Base-by-base conservation (phyloP, 176 grass and related monocot genomes). In the Rhynchospora breviuscula region DNA sequence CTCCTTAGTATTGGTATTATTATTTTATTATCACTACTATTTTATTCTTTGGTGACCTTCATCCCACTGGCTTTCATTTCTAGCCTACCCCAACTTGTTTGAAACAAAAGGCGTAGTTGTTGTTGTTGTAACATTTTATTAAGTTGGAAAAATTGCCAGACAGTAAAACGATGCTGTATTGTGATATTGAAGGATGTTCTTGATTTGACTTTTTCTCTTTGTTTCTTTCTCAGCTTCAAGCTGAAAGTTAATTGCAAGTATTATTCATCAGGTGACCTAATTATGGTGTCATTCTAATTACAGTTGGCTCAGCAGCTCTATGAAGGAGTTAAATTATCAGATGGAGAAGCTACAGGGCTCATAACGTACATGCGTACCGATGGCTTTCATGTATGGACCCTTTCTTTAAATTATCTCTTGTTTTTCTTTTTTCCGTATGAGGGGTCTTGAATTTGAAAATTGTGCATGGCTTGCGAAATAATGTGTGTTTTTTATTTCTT, bases 361-460 rank as follows among this genome's bases (percentile, higher is more conserved):
- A 95, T 98, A 91, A 98, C 95, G 11, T 95, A 98, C 80, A 91
- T 95, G 80, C 90, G 92, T 90, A 98, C 95, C 87, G 95, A 98
- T 90, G 95, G 95, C 56, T 88, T 93, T 82, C 83, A 98, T 98
- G 95, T 98, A 88, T 54, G 89, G 76, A 84, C 44, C 78, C 64
- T 67, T 67, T 81, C 59, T 86, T 74, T 74, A n/a, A 40, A 40
- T 75, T 59, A 80, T 61, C n/a, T 81, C 65, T 66, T 66, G 40
- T 14, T 80, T 80, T 43, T 61, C 51, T 52, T 63, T 82, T 31
- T 45, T 14, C 52, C 40, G 7, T 80, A 59, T 22, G 54, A 19
- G 13, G 35, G 49, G 31, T 15, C 21, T 53, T 45, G 61, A 84
- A 59, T 77, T 74, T 75, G 49, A 77, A 53, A 52, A 8, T 25